These are phyloP conservation scores for Chalciporus chontae DNA, from an alignment of 768 basidiomycete genomes.

Conservation along the genomic window DNA sequence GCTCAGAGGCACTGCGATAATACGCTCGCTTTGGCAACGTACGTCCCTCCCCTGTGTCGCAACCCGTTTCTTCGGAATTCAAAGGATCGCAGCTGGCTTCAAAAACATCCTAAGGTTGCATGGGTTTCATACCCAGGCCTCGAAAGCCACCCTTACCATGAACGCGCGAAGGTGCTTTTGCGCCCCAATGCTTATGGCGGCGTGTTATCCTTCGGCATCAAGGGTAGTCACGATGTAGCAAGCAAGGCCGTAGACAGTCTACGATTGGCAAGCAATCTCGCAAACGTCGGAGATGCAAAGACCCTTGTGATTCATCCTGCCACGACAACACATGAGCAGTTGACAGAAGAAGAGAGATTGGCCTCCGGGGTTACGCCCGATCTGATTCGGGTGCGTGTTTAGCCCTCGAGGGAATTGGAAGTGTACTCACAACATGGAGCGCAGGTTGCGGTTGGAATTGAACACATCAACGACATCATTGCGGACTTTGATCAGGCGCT, in stretches of 20 bases:
- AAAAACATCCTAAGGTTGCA: constrained; percentile 58
- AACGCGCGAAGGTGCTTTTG: constrained; percentile 53
- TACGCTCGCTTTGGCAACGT: constrained; percentile 48
- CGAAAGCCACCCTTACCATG: constrained; percentile 55
- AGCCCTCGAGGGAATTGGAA: background rate
- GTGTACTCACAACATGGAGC: background rate
- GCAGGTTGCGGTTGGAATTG: constrained; percentile 44
- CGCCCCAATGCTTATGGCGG: constrained; percentile 59
- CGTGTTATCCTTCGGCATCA: constrained; percentile 74
- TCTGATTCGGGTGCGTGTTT: constrained; percentile 47
- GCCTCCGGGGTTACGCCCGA: constrained; percentile 52
- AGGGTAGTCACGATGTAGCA: constrained; percentile 49
- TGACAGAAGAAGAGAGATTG: constrained; percentile 45
- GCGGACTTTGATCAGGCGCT: constrained; percentile 44
- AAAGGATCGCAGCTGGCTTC: constrained; percentile 42
- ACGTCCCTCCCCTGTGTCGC: constrained; percentile 3
- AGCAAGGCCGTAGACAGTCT: constrained; percentile 67
- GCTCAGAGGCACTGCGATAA: constrained; percentile 58
- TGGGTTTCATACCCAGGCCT: constrained; percentile 84
- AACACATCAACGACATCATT: constrained; percentile 44
- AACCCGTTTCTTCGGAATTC: too few species aligned
- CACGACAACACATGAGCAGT: constrained; percentile 58
- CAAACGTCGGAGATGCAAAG: constrained; percentile 69
- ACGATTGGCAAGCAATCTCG: constrained; percentile 66
- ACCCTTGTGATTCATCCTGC: constrained; percentile 60